Percentiles rank a stretch among this genome's conserved stretches.
Conservation (phyloP, 257 asterid genomes). For the Osmanthus fragrans region DNA sequence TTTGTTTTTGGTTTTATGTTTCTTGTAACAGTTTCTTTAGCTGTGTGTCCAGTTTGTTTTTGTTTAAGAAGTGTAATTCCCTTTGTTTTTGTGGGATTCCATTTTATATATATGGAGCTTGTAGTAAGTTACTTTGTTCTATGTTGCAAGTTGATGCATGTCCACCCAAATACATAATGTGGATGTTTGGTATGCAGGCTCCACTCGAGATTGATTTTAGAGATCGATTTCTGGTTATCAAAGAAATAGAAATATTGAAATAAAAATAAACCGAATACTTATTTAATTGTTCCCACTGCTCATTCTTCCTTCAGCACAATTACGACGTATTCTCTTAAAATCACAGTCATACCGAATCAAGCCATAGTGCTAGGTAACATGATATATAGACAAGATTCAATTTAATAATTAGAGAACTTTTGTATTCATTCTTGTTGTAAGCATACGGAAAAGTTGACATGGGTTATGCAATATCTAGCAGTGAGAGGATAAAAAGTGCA, state of each 20-base stretch:
- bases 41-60: slow-evolving; percentile 30
- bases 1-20: neutral
- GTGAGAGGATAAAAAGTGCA: slow-evolving; percentile 30
- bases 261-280: too few species aligned
- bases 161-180: neutral
- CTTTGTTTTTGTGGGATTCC: slow-evolving; percentile 37
- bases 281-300: too few species aligned
- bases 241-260: too few species aligned
- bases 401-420: neutral
- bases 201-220: too few species aligned
- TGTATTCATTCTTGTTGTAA: slow-evolving; percentile 31
- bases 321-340: too few species aligned
- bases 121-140: neutral
- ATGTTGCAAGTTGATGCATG: neutral
- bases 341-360: too few species aligned
- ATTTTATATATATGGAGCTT: slow-evolving; percentile 17
- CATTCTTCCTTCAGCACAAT: too few species aligned
- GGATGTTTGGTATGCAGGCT: neutral
- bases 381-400: too few species aligned
- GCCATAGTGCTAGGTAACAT: too few species aligned
- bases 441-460: slow-evolving; percentile 26
- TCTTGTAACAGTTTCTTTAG: slow-evolving; percentile 30
- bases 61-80: slow-evolving; percentile 30
- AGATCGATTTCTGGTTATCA: too few species aligned
- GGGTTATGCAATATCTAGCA: slow-evolving; percentile 26